phyloP scores from a whole-genome alignment of 2,329 filamentous ascomycete genomes.

The Epichloe glyceriae region DNA sequence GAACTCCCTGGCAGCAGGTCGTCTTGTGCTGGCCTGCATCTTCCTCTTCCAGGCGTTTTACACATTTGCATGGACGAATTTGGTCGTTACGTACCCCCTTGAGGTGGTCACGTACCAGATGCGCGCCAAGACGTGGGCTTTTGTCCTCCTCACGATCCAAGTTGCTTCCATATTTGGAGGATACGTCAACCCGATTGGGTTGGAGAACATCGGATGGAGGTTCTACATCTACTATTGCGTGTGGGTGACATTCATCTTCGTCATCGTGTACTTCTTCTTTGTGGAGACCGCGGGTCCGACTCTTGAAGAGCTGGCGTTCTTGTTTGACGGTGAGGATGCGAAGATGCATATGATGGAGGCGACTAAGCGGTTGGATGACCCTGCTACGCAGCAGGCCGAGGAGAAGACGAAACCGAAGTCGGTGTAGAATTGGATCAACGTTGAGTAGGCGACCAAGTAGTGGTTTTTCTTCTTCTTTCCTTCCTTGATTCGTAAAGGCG shows the following conservation, averaged over 20 bases:
- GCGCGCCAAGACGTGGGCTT: constrained; percentile 28
- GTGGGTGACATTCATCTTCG: constrained; percentile 24
- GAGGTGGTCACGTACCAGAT: constrained; percentile 29
- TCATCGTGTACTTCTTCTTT: constrained; percentile 27
- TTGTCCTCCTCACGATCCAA: constrained; percentile 27
- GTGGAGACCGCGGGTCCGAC: constrained; percentile 25
- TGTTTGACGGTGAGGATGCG: constrained; percentile 18
- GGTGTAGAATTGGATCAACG: not conserved
- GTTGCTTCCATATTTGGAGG: constrained; percentile 24
- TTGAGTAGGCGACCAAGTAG: too few relatives aligned
- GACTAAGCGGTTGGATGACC: constrained; percentile 7
- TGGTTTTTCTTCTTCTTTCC: not conserved
- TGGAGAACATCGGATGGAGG: constrained; percentile 26
- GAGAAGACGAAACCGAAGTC: constrained; percentile 3
- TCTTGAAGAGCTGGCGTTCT: constrained; percentile 20
- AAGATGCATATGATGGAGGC: constrained; percentile 14
- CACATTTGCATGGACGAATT: constrained; percentile 28
- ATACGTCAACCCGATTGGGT: constrained; percentile 26
- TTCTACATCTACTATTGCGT: constrained; percentile 30
- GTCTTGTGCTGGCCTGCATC: constrained; percentile 27
- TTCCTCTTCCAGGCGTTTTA: constrained; percentile 30
- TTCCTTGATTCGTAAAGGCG: not conserved
- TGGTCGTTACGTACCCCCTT: constrained; percentile 29
- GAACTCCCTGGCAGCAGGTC: constrained; percentile 17
- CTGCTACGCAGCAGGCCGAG: constrained; percentile 3